These are phyloP conservation scores for Hypoxylon perforatum DNA, from an alignment of 495 filamentous ascomycete genomes.

Conservation along the genomic window DNA sequence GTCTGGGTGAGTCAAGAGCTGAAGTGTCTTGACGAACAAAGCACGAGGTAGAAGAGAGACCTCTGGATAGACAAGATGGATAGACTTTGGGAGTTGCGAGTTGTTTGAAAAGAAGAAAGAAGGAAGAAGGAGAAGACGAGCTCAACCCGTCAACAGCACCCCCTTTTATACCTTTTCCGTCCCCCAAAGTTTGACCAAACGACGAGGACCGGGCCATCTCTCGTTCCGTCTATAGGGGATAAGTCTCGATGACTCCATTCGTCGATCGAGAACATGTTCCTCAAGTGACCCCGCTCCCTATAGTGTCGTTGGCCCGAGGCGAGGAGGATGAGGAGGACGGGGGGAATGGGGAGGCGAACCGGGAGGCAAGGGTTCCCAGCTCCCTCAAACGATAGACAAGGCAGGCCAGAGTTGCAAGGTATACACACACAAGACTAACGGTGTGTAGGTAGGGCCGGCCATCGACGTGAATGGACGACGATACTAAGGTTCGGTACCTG, in stretches of 20 bases:
- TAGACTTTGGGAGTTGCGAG: conserved; percentile 25
- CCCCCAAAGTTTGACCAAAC: conserved; percentile 46
- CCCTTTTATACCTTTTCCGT: conserved; percentile 43
- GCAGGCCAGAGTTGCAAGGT: conserved; percentile 1
- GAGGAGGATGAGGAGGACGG: conserved; percentile 46
- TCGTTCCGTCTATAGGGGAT: conserved; percentile 52
- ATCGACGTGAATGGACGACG: conserved; percentile 27
- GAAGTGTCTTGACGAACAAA: conserved; percentile 37
- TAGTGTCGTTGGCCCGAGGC: conserved; percentile 43
- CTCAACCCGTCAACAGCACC: conserved; percentile 40
- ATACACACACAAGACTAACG: conserved; percentile 15
- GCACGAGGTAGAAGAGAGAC: conserved; percentile 25
- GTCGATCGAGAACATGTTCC: conserved; percentile 46
- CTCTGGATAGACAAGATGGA: conserved; percentile 26
- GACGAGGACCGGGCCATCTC: conserved; percentile 46
- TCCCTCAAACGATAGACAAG: conserved; percentile 16
- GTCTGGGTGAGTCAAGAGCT: conserved; percentile 30
- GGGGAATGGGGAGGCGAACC: conserved; percentile 50
- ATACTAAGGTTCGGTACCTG: conserved; percentile 28
- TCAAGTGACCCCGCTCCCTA: conserved; percentile 57
- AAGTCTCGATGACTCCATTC: conserved; percentile 61
- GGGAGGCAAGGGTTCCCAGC: conserved; percentile 35
- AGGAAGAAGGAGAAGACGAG: conserved; percentile 40
- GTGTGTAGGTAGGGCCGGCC: conserved; percentile 21
- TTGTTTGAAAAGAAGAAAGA: conserved; percentile 34